Evolutionary conservation across 2,329 filamentous ascomycete species (phyloP), one percentile per base, ranked within the genome.

Genomic region (Hypomyces rosellus): DNA sequence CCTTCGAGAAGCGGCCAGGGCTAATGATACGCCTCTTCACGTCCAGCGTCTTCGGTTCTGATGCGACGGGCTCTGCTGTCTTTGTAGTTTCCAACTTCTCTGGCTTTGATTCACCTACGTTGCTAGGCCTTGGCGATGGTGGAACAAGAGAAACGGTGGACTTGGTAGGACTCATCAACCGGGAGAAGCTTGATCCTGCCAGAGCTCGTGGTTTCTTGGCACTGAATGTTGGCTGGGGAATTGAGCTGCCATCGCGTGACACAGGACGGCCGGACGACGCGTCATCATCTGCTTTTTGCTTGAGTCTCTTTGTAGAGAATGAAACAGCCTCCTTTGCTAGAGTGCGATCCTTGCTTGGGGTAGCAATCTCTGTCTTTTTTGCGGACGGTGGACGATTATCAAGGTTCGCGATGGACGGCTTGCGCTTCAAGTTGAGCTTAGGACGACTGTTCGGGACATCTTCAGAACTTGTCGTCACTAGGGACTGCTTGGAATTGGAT

Each of bases 131-230:
- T 2, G 76, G 76, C 13, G 66, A 73, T 55, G 70, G 76, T 61
- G 58, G 74, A 59, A 61, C 67, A 54, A 65, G 61, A 45, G 59
- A 61, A 14, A 60, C 55, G 2, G 64, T 63, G 0, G 88, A 74
- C 65, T 89, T 89, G 8, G 88, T 93, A 0, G 90, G 89, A 5
- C 88, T 95, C 66, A 84, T 80, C 30, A 92, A 72, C 52, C 74
- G 82, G 54, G 74, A 73, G 53, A 74, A 68, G 54, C 78, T 74
- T 8, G 76, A 69, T 49, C 76, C 71, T 1, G 75, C 57, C 18
- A 75, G 61, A 14, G 63, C 60, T 41, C 46, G 41, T 22, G 58
- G 52, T 15, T 51, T 51, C 47, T 53, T 51, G 30, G 52, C 55
- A 25, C 58, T 64, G 1, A 59, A 58, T 39, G 76, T 75, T 41